Conservation (phyloP, 2,329 filamentous ascomycete genomes). For the Trichophaea hybrida region DNA sequence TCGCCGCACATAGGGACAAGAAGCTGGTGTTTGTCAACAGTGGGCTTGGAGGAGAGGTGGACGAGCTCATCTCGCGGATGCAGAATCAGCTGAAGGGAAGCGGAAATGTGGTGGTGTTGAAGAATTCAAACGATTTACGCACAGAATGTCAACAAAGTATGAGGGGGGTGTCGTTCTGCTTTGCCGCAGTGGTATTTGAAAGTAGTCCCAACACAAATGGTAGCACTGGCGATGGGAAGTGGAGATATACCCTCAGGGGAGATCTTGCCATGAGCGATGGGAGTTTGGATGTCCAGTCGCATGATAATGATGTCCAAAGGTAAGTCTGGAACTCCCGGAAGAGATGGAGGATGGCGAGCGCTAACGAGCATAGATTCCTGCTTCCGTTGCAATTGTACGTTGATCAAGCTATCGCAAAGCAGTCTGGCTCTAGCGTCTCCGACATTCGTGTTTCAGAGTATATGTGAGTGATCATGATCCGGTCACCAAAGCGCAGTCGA, state of each 20-base stretch:
- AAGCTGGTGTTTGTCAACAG: conserved; percentile 63
- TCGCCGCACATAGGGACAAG: conserved; percentile 41
- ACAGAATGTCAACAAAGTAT: conserved; percentile 49
- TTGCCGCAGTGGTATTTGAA: conserved; percentile 59
- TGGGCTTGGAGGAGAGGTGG: conserved; percentile 35
- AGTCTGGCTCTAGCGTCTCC: conserved; percentile 26
- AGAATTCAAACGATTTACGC: conserved; percentile 44
- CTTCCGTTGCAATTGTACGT: conserved; percentile 62
- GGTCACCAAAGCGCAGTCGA: no score
- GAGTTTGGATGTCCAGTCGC: conserved; percentile 50
- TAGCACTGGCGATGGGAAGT: conserved; percentile 45
- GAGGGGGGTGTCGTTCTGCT: conserved; percentile 55
- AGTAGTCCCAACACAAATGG: conserved; percentile 48
- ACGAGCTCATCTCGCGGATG: conserved; percentile 19
- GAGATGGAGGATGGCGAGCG: not conserved
- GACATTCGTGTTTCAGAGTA: conserved; percentile 45
- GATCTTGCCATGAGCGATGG: conserved; percentile 52
- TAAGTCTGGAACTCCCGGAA: conserved; percentile 43
- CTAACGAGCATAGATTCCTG: conserved; percentile 10
- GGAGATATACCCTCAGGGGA: conserved; percentile 76
- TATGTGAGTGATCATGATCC: conserved; percentile 30
- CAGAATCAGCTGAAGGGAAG: conserved; percentile 11
- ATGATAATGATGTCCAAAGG: conserved; percentile 59
- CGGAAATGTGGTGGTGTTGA: conserved; percentile 38
- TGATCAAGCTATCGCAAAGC: conserved; percentile 52